Evolutionary conservation across 2,329 filamentous ascomycete genomes (phyloP), one percentile per base, ranked within the genome.

Genomic region (Neonectria ditissima): DNA sequence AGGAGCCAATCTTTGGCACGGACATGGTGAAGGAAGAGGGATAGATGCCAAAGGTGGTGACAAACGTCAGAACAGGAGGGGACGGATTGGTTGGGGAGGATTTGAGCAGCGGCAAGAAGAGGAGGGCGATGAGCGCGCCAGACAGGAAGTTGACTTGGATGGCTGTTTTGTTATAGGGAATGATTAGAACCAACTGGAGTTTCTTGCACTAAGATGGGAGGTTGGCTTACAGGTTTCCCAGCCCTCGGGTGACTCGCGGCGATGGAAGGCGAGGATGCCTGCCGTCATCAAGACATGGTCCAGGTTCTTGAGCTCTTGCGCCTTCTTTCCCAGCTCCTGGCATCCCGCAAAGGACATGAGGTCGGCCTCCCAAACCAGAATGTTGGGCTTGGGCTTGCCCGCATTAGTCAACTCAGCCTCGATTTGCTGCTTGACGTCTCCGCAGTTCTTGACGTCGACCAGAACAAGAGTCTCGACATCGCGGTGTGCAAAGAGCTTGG

Each of bases 101-200:
- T 22, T 76, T 76, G 54, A 79, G 76, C 2, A 70, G 44, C 0
- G 78, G 78, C 1, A 79, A 66, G 13, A 79, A 60, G 9, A 79
- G 71, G 1, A 80, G 74, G 0, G 72, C 65, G 26, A 79, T 66
- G 22, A 79, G 75, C 0, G 78, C 77, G 7, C 71, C 76, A 2
- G 78, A 77, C 8, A 80, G 65, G 53, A 73, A 79, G 69, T 80
- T 80, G 65, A 79, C 75, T 66, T 80, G 78, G 3, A 80, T 71
- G 0, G 76, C 76, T 75, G 24, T 61, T 5, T 4, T n/a, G 32
- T 66, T 43, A 28, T 14, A 63, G 43, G 30, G 28, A 1, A 55
- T 44, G 9, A 56, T 64, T 44, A 65, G 52, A 53, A 53, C 11
- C 13, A 6, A 41, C 16, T 39, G 18, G 14, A 22, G 8, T 32